Percentiles rank a stretch among this genome's conserved stretches.
These are phyloP conservation scores for Ramularia endophylla DNA, from an alignment of 2,329 filamentous ascomycete genomes.

Conservation along the genomic window DNA sequence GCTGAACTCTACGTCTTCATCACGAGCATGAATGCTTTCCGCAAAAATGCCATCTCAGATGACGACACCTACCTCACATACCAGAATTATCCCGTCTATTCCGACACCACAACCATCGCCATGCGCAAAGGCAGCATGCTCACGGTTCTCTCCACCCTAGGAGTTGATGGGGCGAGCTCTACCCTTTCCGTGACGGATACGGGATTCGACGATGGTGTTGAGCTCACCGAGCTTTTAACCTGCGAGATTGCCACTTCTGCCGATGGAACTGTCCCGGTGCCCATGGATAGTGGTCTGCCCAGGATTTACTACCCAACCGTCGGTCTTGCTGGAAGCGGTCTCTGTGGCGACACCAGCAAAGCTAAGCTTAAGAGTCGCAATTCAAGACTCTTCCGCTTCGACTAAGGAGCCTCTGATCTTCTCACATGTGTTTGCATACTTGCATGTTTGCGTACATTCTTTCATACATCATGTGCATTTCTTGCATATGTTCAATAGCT, in stretches of 20 bases:
- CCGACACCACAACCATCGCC: conserved; percentile 38
- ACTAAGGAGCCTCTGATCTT: no score
- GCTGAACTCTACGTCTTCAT: conserved; percentile 33
- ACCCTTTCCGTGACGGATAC: conserved; percentile 24
- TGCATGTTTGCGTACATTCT: no score
- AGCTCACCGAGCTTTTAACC: conserved; percentile 35
- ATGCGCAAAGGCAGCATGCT: conserved; percentile 45
- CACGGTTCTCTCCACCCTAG: conserved; percentile 30
- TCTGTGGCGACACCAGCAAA: conserved; percentile 1
- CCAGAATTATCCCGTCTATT: conserved; percentile 35
- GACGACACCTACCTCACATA: conserved; percentile 37
- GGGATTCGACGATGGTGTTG: conserved; percentile 23
- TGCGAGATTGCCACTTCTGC: conserved; percentile 29
- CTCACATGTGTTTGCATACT: no score
- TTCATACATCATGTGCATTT: no score
- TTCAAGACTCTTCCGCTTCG: background rate
- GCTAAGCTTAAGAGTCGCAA: background rate
- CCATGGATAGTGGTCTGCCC: conserved; percentile 32
- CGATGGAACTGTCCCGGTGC: conserved; percentile 28
- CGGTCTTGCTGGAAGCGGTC: conserved; percentile 2
- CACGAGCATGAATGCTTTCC: conserved; percentile 45
- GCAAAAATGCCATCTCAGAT: conserved; percentile 39
- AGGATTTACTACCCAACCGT: conserved; percentile 32
- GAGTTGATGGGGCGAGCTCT: conserved; percentile 20
- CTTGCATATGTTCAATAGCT: no score